Base-by-base conservation (phyloP, 2,329 filamentous ascomycete species). In the Fusarium pseudograminearum region DNA sequence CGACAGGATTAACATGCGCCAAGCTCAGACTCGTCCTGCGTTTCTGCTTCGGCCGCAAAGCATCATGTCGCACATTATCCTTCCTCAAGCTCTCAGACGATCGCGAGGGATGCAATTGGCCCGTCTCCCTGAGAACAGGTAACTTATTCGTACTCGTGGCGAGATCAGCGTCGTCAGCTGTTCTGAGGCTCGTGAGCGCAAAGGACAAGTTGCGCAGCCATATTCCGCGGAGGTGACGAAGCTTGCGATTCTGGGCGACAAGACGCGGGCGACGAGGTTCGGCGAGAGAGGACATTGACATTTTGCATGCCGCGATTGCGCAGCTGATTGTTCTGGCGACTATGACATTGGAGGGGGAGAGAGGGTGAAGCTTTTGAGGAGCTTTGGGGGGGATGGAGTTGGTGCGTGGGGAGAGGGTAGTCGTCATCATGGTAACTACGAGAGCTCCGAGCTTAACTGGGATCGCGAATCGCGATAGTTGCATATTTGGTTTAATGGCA, bases 131-230 rank as follows among this genome's bases (percentile, higher is more conserved):
- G 18, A 87, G 73, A 85, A 80, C 54, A 74, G 82, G 77, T 78
- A 90, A 83, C 81, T 93, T 96, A 38, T 86, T 87, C 0, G 91
- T 87, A 15, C 89, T 90, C 71, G 89, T 89, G 69, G 90, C 90
- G 33, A 93, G 88, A 34, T 91, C 86, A 33, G 89, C 91, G 73
- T 94, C 92, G 79, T 97, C 94, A 80, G 95, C 92, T 74, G 91
- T 90, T 40, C 93, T 79, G 85, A 82, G 74, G 82, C 82, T 69
- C 83, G 82, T 61, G 84, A 82, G 67, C 83, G 84, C 83, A 71
- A 97, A 90, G 66, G 89, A 90, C 44, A 98, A 84, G 79, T 98
- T 98, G 61, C 95, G 93, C 53, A 98, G 83, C 58, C 92, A 95
- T 73, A 98, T 89, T 71, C 93, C 93, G 74, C 93, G 90, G 7